These are phyloP conservation scores for Aphanoascus verrucosus DNA, from an alignment of 2,329 filamentous ascomycete species.

Conservation along the genomic window DNA sequence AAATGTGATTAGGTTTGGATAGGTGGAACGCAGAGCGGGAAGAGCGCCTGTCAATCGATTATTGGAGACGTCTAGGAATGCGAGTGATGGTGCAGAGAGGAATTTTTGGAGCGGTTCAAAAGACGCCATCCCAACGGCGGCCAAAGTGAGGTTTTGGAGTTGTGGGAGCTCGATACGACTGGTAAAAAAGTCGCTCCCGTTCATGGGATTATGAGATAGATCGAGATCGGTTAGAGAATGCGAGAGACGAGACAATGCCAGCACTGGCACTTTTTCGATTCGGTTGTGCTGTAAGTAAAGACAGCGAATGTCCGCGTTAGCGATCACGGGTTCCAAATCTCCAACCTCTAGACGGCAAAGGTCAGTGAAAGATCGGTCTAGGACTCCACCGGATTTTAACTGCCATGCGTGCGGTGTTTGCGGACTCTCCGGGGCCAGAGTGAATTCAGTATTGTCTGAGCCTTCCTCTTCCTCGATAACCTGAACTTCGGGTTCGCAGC, in stretches of 20 bases:
- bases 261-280: conserved; percentile 56
- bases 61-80: conserved; percentile 67
- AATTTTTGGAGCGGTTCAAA: conserved; percentile 54
- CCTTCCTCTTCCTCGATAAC: conserved; percentile 31
- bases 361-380: conserved; percentile 61
- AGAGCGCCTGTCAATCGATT: conserved; percentile 65
- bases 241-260: conserved; percentile 59
- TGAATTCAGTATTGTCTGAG: conserved; percentile 33
- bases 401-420: conserved; percentile 26
- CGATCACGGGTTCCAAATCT: conserved; percentile 36
- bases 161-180: conserved; percentile 58
- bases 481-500: conserved; percentile 45
- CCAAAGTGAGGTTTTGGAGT: conserved; percentile 66
- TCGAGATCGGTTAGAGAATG: conserved; percentile 61
- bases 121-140: conserved; percentile 61
- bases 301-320: conserved; percentile 39
- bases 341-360: conserved; percentile 45
- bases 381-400: conserved; percentile 36
- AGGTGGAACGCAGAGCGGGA: conserved; percentile 54
- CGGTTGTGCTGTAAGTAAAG: conserved; percentile 69
- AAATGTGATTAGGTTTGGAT: conserved; percentile 60
- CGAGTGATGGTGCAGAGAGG: conserved; percentile 63
- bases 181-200: conserved; percentile 53
- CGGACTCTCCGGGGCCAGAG: conserved; percentile 36
- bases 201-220: conserved; percentile 63